Evolutionary conservation across 305 asterid genomes (phyloP).

Genomic region (Andrographis paniculata): DNA sequence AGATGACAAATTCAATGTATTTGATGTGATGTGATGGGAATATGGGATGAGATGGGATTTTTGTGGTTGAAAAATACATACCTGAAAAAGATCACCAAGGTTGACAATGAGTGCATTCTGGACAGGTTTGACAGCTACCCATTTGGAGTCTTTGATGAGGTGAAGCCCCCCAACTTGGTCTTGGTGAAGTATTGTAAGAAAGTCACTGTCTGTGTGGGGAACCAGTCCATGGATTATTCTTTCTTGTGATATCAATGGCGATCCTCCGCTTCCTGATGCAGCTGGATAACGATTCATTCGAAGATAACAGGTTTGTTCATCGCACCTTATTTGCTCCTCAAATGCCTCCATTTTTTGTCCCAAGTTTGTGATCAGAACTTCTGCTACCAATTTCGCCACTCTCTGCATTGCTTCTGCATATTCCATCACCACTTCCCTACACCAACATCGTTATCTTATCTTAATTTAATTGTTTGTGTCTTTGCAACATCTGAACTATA

Average conservation of each 20-base stretch:
- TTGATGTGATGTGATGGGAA: too few species aligned
- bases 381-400: constrained; percentile 34
- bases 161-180: constrained; percentile 81
- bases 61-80: too few species aligned
- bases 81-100: constrained; percentile 84
- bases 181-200: constrained; percentile 59
- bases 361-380: constrained; percentile 36
- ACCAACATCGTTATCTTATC: not conserved
- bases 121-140: constrained; percentile 60
- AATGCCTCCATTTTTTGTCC: constrained; percentile 20
- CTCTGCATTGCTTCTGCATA: constrained; percentile 57
- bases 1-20: constrained; percentile 14
- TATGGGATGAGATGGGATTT: too few species aligned
- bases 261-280: too few species aligned
- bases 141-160: constrained; percentile 54
- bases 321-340: constrained; percentile 26
- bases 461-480: too few species aligned
- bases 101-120: constrained; percentile 65
- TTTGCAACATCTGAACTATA: too few species aligned
- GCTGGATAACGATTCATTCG: constrained; percentile 56
- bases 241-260: constrained; percentile 23
- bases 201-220: constrained; percentile 78
- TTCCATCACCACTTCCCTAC: constrained; percentile 60
- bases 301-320: constrained; percentile 50
- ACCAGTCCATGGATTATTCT: constrained; percentile 45